A percentile compares a stretch with the other conserved stretches of the same genome.
These are phyloP conservation scores for Rhizopus delemar DNA, from an alignment of 371 early-diverging fungal species.

Conservation along the genomic window DNA sequence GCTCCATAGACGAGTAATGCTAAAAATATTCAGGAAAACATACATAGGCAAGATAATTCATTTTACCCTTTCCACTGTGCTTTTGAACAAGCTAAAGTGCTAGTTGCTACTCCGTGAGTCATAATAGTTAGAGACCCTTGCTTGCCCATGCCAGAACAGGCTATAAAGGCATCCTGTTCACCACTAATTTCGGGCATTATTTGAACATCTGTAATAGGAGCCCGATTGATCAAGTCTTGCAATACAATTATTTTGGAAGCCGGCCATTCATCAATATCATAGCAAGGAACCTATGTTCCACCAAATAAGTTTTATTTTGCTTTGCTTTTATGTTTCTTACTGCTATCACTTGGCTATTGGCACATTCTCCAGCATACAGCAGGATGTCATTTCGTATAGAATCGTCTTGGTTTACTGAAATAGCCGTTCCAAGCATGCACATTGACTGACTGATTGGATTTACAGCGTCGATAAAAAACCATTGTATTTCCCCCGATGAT, in stretches of 20 bases:
- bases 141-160: constrained; percentile 36
- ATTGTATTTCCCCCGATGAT: constrained; percentile 15
- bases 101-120: constrained; percentile 26
- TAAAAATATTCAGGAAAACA: constrained; percentile 3
- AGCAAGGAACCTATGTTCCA: background rate
- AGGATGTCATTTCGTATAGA: constrained; percentile 11
- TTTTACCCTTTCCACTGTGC: constrained; percentile 38
- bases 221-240: constrained; percentile 35
- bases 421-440: constrained; percentile 30
- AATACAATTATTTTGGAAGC: background rate
- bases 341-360: constrained; percentile 39
- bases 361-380: constrained; percentile 41
- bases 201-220: constrained; percentile 37
- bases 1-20: constrained; percentile 21
- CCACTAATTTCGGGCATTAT: constrained; percentile 8
- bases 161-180: constrained; percentile 26
- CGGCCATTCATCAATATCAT: background rate
- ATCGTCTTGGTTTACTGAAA: constrained; percentile 1
- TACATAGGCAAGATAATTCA: background rate
- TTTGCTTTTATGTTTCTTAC: constrained; percentile 19
- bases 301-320: background rate
- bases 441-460: constrained; percentile 36
- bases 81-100: constrained; percentile 13
- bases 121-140: constrained; percentile 34
- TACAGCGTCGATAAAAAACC: constrained; percentile 18